Base-by-base conservation (phyloP, 2,329 filamentous ascomycete species). In the Colletotrichum sp. region DNA sequence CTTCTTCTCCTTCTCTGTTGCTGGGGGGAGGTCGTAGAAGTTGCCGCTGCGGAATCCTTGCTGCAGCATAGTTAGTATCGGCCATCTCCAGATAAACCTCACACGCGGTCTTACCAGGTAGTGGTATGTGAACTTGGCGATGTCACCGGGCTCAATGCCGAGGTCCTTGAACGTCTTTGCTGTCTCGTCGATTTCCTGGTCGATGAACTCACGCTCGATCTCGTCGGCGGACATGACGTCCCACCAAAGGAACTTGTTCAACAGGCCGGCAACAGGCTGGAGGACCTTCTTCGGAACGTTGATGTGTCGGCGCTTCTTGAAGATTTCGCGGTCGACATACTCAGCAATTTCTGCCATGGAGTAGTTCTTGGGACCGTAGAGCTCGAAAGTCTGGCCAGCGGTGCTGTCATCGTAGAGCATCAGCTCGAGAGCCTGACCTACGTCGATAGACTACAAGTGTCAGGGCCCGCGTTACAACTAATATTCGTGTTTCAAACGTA, bases 101-200 rank as follows among this genome's bases (percentile, higher is more conserved):
- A 10, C n/a, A 44, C 24, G 32, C 13, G 9, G 15, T 87, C 94
- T 87, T 89, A 97, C 95, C 89, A 99, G 86, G 87, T 99, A 99
- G 86, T 98, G 94, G 87, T 96, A 99, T 79, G 95, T 98, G 84
- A 95, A 92, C 85, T 95, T 93, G 85, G 91, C 93, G 81, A 99
- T 91, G 78, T 99, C 96, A 63, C 92, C 94, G 34, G 96, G 95
- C 86, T 96, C 94, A 79, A 99, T 98, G 77, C 92, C 95, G 63
- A 99, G 90, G 83, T 99, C 96, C 86, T 95, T 95, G 88, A 99
- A 98, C 3, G 97, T 99, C 91, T 98, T 99, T 79, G 97, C 97
- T 39, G 90, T 92, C 75, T 93, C 92, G 85, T 99, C 97, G 82
- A 99, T 98, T 80, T 92, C 88, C 86, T 99, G 97, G 86, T 99